Conservation (phyloP, 2,329 filamentous ascomycete species). For the Pseudocercospora fuligena region DNA sequence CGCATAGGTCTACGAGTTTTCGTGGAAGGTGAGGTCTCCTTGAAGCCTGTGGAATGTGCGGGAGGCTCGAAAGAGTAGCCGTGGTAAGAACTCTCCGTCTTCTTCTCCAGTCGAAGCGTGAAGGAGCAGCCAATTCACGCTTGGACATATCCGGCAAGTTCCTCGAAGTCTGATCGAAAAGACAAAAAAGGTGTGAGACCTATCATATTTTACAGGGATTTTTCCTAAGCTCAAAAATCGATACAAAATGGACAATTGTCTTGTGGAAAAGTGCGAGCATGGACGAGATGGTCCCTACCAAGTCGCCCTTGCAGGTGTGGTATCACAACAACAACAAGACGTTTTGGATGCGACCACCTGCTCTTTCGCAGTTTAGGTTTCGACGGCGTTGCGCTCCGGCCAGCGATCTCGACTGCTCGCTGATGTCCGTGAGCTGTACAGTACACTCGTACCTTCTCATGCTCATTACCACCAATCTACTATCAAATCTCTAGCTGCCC, state of each 20-base stretch:
- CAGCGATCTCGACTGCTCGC: conserved; percentile 3
- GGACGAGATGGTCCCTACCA: background rate
- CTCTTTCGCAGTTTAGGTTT: background rate
- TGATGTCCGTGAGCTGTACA: background rate
- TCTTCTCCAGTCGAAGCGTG: background rate
- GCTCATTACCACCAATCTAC: background rate
- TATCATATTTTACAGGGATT: background rate
- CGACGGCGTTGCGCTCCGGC: background rate
- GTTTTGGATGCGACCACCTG: background rate
- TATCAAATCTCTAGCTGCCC: background rate
- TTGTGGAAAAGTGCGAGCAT: background rate
- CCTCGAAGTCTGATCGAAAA: background rate
- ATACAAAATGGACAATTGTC: background rate
- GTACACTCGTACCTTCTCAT: background rate
- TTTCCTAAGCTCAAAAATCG: background rate
- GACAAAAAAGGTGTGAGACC: background rate
- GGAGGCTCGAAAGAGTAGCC: background rate
- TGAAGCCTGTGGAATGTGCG: background rate
- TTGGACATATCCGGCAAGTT: conserved; percentile 6
- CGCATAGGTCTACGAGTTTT: background rate
- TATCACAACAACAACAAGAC: background rate
- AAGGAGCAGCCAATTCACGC: background rate
- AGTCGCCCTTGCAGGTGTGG: background rate
- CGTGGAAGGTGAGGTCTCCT: background rate
- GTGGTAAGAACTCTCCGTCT: background rate